Evolutionary conservation across 805 yeast species (phyloP).

Genomic region (Lachancea meyersii): DNA sequence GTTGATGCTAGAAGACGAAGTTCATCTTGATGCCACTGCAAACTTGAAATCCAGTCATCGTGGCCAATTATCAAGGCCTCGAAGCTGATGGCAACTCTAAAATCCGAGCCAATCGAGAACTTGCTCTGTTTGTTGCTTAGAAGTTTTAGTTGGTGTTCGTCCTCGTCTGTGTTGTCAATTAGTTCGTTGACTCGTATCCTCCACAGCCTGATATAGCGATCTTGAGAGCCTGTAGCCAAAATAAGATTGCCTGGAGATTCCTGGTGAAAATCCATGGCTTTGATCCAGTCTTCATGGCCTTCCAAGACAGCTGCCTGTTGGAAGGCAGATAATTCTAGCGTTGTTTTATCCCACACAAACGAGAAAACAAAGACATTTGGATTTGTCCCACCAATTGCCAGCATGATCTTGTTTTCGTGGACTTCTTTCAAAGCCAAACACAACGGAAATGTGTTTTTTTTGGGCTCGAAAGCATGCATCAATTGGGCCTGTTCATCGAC

Average conservation of each 20-base stretch:
- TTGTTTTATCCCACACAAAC: slow-evolving; percentile 27
- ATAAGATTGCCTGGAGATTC: slow-evolving; percentile 47
- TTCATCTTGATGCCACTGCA: slow-evolving; percentile 65
- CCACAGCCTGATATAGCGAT: slow-evolving; percentile 89
- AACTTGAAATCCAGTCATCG: slow-evolving; percentile 92
- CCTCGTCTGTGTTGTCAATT: slow-evolving; percentile 52
- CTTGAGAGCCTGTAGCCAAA: slow-evolving; percentile 89
- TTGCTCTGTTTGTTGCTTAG: slow-evolving; percentile 70
- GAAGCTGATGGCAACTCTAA: slow-evolving; percentile 57
- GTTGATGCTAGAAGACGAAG: slow-evolving; percentile 71
- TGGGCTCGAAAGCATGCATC: slow-evolving; percentile 22
- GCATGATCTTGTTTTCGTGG: slow-evolving; percentile 34
- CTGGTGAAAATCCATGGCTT: slow-evolving; percentile 56
- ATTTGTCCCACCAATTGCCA: slow-evolving; percentile 73
- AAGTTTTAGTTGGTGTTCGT: slow-evolving; percentile 40
- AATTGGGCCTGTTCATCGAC: slow-evolving; percentile 18
- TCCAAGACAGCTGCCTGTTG: slow-evolving; percentile 48
- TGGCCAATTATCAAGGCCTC: slow-evolving; percentile 97
- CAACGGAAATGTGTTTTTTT: slow-evolving; percentile 26
- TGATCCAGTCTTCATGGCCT: slow-evolving; percentile 98
- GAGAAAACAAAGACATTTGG: slow-evolving; percentile 48
- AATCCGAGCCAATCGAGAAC: slow-evolving; percentile 36
- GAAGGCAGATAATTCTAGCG: slow-evolving; percentile 16
- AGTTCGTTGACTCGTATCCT: slow-evolving; percentile 51
- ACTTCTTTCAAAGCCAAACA: slow-evolving; percentile 24